Evolutionary conservation across 1,284 basidiomycete genomes (phyloP), one percentile per base, ranked within the genome.

Genomic region (Sanghuangporus weigelae): DNA sequence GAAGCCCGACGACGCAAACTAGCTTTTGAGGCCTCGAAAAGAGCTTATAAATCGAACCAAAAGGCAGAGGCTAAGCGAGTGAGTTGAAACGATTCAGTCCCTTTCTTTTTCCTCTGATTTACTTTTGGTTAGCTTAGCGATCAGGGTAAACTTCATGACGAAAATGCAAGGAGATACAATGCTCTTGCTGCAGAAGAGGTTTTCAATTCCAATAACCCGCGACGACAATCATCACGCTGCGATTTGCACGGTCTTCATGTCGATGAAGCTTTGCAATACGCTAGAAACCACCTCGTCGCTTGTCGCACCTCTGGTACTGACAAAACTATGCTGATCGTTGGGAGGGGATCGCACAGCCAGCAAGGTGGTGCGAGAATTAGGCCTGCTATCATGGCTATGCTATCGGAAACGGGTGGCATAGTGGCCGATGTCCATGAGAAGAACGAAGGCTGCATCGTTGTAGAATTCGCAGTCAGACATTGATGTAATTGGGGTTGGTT

Each of bases 231-330:
- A 14, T 39, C 56, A 35, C 39, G 55, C 12, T 66, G 65, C 38
- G 65, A 66, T 44, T 26, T 66, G 35, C 65, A 66, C 48, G 65
- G 65, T 19, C 53, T 66, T n/a, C 60, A 66, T 56, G 54, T 66
- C 39, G 55, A 56, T n/a, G 65, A 66, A 38, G 61, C 65, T 23
- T 14, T 59, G 42, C 16, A 57, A 42, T 66, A 66, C 53, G 54
- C 62, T 1, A 26, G 39, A 16, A 31, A 60, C 26, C 62, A 63
- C 44, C 51, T 66, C 14, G 23, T 42, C 21, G 39, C 40, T 10
- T 66, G 65, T 36, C 56, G 59, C 7, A 31, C 40, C 14, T 57
- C 60, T 14, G 49, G 56, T 44, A 48, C 63, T 5, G 65, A 63
- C 2, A 66, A 66, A 62, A 66, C 61, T 11, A 63, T 66, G 64